These are phyloP conservation scores for Amborella trichopoda DNA, from an alignment of 164 flowering plant genomes.

Conservation along the genomic window DNA sequence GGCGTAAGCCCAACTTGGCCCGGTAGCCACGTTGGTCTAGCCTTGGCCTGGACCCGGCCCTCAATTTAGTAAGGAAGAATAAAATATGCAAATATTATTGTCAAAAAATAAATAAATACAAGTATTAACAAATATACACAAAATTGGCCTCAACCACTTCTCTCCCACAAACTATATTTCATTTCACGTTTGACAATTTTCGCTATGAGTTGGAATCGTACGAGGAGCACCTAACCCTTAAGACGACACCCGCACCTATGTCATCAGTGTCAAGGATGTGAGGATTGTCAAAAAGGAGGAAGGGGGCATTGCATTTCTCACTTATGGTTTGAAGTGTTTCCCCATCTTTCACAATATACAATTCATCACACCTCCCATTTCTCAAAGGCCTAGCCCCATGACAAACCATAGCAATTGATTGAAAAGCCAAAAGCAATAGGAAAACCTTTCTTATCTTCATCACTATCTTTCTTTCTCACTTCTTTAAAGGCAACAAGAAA, in stretches of 20 bases:
- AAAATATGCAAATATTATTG: too few relatives aligned
- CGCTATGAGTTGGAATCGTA: too few relatives aligned
- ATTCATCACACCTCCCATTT: neutral
- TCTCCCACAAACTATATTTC: too few relatives aligned
- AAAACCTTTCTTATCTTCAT: neutral
- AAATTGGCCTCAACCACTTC: too few relatives aligned
- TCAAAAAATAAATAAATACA: too few relatives aligned
- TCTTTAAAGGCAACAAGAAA: too few relatives aligned
- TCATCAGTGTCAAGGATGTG: constrained; percentile 8
- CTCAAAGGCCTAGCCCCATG: neutral
- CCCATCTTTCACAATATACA: constrained; percentile 6
- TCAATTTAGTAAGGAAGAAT: too few relatives aligned
- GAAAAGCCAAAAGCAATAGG: neutral
- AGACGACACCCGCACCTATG: constrained; percentile 3
- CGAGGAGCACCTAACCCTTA: neutral
- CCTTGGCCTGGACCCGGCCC: too few relatives aligned
- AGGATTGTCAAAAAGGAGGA: constrained; percentile 5
- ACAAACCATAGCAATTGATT: neutral
- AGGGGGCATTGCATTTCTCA: constrained; percentile 3
- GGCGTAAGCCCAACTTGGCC: too few relatives aligned
- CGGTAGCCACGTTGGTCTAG: too few relatives aligned
- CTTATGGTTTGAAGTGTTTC: constrained; percentile 9
- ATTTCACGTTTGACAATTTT: too few relatives aligned
- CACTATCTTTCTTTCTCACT: neutral
- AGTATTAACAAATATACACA: too few relatives aligned